Percentiles rank a stretch among this genome's conserved stretches.
Evolutionary conservation across 129 eudicot genomes (phyloP).

Genomic region (Flaveria sonorensis): DNA sequence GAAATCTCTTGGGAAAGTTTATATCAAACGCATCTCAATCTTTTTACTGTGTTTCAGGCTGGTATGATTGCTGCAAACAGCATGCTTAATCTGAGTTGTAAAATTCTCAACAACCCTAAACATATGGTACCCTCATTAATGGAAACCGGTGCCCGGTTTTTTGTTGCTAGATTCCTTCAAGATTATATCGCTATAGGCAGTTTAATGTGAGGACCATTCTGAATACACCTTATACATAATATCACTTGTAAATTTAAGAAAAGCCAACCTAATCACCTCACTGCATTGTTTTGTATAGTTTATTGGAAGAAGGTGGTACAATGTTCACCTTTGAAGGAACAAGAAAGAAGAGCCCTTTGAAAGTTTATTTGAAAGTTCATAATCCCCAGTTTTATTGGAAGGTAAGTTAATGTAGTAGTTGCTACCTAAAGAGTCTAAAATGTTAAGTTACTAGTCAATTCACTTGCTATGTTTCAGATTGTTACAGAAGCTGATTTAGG

Average conservation of each 20-base stretch:
- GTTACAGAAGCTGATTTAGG: constrained; percentile 90
- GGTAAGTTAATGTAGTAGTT: constrained; percentile 39
- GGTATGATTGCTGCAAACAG: constrained; percentile 73
- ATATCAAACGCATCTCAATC: background rate
- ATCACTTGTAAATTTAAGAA: background rate
- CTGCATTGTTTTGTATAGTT: constrained; percentile 35
- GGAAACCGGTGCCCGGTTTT: constrained; percentile 78
- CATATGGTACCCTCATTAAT: constrained; percentile 85
- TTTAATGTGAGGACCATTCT: constrained; percentile 64
- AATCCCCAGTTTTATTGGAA: constrained; percentile 91
- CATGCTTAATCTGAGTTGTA: constrained; percentile 50
- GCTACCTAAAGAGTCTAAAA: background rate
- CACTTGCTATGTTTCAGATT: constrained; percentile 44
- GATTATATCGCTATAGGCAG: constrained; percentile 60
- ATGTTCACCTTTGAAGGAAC: constrained; percentile 79
- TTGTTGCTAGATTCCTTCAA: constrained; percentile 69
- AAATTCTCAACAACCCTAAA: constrained; percentile 65
- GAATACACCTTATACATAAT: background rate
- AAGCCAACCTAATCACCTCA: background rate
- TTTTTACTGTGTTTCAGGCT: constrained; percentile 47
- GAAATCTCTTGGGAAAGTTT: background rate
- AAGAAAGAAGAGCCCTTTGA: constrained; percentile 43
- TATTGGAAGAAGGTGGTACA: constrained; percentile 86
- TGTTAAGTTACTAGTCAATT: background rate
- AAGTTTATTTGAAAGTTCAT: constrained; percentile 67